Evolutionary conservation across 139 green algal species (phyloP), one percentile per base, ranked within the genome.

Genomic region (Ettlia oleoabundans): DNA sequence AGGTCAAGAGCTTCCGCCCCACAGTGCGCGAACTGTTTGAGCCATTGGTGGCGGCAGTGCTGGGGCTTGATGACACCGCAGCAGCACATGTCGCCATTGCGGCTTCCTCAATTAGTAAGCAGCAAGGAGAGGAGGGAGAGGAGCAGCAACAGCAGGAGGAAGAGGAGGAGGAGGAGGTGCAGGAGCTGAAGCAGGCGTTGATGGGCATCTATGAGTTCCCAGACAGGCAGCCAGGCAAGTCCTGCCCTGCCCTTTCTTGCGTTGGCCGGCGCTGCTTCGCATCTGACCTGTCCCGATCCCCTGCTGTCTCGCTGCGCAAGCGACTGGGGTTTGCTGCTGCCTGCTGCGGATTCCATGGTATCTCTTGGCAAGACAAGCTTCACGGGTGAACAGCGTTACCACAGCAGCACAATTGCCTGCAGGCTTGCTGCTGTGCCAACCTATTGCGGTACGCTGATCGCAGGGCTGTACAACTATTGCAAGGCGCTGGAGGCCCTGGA

Each of bases 391-490:
- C n/a, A n/a, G n/a, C n/a, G n/a, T n/a, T n/a, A n/a, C n/a, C n/a
- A n/a, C n/a, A n/a, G n/a, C n/a, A n/a, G n/a, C n/a, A n/a, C n/a
- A n/a, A n/a, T n/a, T n/a, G n/a, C n/a, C n/a, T n/a, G n/a, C n/a
- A n/a, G n/a, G n/a, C n/a, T n/a, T n/a, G n/a, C n/a, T n/a, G n/a
- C n/a, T n/a, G n/a, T n/a, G n/a, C n/a, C n/a, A n/a, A n/a, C n/a
- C n/a, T n/a, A n/a, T n/a, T n/a, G n/a, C 47, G 13, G 10, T 58
- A 58, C 42, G 8, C 52, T 47, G 22, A 58, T 55, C 64, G 70
- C 80, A 86, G 81, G 78, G 33, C 74, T 89, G 81, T 91, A 91
- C 82, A 90, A 88, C 80, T 91, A 87, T 63, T 78, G 68, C 51
- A 89, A 89, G 52, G 85, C 85, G 6, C 82, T 91, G 63, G 88